Percentiles rank a stretch among this genome's conserved stretches.
Evolutionary conservation across 495 filamentous ascomycete species (phyloP).

Genomic region (Penicillium fimorum): DNA sequence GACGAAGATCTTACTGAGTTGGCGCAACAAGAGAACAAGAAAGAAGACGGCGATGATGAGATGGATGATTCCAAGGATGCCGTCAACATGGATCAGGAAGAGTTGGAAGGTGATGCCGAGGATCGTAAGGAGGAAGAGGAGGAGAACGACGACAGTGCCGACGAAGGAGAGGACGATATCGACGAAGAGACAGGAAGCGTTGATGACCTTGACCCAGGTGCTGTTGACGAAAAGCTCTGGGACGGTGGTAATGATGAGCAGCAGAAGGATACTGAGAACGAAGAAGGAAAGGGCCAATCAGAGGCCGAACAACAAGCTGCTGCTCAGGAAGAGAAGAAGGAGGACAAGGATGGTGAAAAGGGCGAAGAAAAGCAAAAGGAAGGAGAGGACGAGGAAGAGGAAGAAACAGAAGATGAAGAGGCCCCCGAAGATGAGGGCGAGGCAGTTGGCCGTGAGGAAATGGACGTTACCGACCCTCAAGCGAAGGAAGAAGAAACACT

Average conservation of each 20-base stretch:
- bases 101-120: slow-evolving; percentile 54
- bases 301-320: slow-evolving; percentile 65
- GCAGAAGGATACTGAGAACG: slow-evolving; percentile 79
- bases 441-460: slow-evolving; percentile 56
- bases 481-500: slow-evolving; percentile 68
- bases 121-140: slow-evolving; percentile 65
- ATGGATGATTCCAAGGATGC: slow-evolving; percentile 73
- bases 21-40: slow-evolving; percentile 70
- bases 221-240: slow-evolving; percentile 98
- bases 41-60: slow-evolving; percentile 64
- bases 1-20: slow-evolving; percentile 93
- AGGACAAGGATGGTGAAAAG: slow-evolving; percentile 42
- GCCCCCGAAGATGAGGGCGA: slow-evolving; percentile 61
- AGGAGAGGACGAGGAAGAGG: slow-evolving; percentile 53
- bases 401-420: slow-evolving; percentile 57
- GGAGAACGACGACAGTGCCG: slow-evolving; percentile 47
- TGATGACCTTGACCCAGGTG: slow-evolving; percentile 80
- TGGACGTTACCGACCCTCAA: slow-evolving; percentile 66
- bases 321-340: slow-evolving; percentile 56
- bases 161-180: slow-evolving; percentile 64
- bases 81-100: slow-evolving; percentile 91
- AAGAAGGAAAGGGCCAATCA: slow-evolving; percentile 62
- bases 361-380: slow-evolving; percentile 44
- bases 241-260: slow-evolving; percentile 76
- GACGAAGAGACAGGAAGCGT: slow-evolving; percentile 89